Conservation (phyloP, 495 filamentous ascomycete genomes). For the Xeromyces bisporus region DNA sequence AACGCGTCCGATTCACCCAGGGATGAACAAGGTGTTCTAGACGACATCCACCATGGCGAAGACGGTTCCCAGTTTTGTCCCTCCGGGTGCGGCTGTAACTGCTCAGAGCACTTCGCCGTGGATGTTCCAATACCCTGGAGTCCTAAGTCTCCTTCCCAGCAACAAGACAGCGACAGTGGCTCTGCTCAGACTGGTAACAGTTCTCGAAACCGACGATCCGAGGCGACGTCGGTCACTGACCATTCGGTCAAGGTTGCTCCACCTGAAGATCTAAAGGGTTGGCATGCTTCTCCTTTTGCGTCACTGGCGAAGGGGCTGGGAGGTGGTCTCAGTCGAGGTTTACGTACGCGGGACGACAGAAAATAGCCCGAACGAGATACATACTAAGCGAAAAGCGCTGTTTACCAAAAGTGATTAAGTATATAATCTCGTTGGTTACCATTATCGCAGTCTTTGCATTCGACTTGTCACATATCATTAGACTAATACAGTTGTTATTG, state of each 20-base stretch:
- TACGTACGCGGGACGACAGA: conserved; percentile 18
- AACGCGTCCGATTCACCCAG: conserved; percentile 2
- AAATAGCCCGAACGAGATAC: no score
- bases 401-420: no score
- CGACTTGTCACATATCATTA: no score
- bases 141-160: conserved; percentile 5
- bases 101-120: conserved; percentile 24
- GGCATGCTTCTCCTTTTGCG: conserved; percentile 29
- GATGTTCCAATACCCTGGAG: conserved; percentile 15
- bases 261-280: conserved; percentile 23
- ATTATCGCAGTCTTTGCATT: no score
- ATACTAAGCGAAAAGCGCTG: no score
- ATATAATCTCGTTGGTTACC: no score
- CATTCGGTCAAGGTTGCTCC: conserved; percentile 4
- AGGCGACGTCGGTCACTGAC: neutral
- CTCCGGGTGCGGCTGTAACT: conserved; percentile 34
- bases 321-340: conserved; percentile 24
- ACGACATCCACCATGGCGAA: conserved; percentile 3
- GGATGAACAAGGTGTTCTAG: conserved; percentile 1
- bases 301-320: conserved; percentile 30
- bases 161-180: conserved; percentile 5
- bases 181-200: conserved; percentile 3
- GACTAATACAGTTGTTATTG: no score
- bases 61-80: conserved; percentile 20
- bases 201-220: conserved; percentile 8